These are phyloP conservation scores for Metschnikowia noctiluminum DNA, from an alignment of 805 yeast species.

Conservation along the genomic window DNA sequence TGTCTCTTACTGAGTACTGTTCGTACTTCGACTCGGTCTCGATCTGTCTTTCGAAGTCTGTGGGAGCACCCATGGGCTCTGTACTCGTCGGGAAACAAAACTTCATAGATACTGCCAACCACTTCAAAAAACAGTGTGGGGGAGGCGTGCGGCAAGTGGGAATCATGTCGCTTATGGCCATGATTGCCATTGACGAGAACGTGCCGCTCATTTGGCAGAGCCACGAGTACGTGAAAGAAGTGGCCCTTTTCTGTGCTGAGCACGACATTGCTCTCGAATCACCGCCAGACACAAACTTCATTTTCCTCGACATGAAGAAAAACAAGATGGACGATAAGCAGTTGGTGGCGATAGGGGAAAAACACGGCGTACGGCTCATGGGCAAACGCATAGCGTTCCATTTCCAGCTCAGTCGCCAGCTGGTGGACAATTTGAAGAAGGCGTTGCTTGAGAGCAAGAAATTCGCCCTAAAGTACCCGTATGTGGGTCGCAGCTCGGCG, in stretches of 20 bases:
- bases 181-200: conserved; percentile 71
- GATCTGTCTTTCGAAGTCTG: conserved; percentile 80
- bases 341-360: conserved; percentile 51
- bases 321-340: conserved; percentile 56
- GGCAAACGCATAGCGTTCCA: conserved; percentile 83
- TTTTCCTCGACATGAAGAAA: conserved; percentile 59
- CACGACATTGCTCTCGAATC: conserved; percentile 57
- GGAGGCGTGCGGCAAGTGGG: conserved; percentile 94
- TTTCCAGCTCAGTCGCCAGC: conserved; percentile 37
- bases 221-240: conserved; percentile 50
- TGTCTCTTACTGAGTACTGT: conserved; percentile 68
- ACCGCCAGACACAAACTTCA: conserved; percentile 85
- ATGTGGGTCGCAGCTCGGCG: background rate
- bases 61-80: conserved; percentile 94
- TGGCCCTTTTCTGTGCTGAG: conserved; percentile 50
- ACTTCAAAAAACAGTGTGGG: conserved; percentile 87
- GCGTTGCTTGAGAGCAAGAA: conserved; percentile 57
- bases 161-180: conserved; percentile 74
- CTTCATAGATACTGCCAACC: conserved; percentile 68
- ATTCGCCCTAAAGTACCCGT: conserved; percentile 51
- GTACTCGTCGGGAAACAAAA: conserved; percentile 66
- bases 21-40: conserved; percentile 83
- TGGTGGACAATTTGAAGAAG: conserved; percentile 38
- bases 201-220: conserved; percentile 52
- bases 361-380: conserved; percentile 60